phyloP scores from a whole-genome alignment of 2,329 filamentous ascomycete genomes.

The Seiridium unicorne region DNA sequence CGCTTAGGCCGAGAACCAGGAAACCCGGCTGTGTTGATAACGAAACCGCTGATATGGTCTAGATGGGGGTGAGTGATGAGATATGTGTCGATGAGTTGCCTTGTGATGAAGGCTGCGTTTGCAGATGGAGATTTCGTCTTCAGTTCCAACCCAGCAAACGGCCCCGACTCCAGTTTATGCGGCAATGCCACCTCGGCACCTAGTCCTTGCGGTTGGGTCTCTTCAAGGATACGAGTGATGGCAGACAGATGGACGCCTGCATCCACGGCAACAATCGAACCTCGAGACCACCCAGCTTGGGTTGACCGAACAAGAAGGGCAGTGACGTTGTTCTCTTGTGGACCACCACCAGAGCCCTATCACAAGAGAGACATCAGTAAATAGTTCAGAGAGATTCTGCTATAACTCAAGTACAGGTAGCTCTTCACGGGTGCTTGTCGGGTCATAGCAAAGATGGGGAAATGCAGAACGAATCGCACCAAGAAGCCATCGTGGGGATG shows the following conservation, averaged over 20 bases:
- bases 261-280: conserved; percentile 88
- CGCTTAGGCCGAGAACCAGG: conserved; percentile 80
- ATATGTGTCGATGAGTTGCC: conserved; percentile 79
- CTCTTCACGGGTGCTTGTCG: too few species aligned
- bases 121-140: conserved; percentile 65
- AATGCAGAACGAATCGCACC: too few species aligned
- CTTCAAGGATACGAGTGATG: conserved; percentile 75
- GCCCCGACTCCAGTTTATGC: conserved; percentile 62
- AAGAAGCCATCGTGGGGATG: too few species aligned
- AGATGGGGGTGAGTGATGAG: conserved; percentile 97
- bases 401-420: too few species aligned
- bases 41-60: conserved; percentile 88
- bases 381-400: not conserved
- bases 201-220: conserved; percentile 39
- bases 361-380: not conserved
- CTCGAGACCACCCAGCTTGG: conserved; percentile 74
- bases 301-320: conserved; percentile 85
- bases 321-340: conserved; percentile 85
- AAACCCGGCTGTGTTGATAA: conserved; percentile 88
- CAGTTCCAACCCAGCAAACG: conserved; percentile 77
- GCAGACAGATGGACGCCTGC: conserved; percentile 85
- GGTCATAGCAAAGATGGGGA: too few species aligned
- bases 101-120: conserved; percentile 79
- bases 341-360: conserved; percentile 87
- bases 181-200: conserved; percentile 38